Base-by-base conservation (phyloP, 2,329 filamentous ascomycete species). In the Dothiorella sarmentorum region DNA sequence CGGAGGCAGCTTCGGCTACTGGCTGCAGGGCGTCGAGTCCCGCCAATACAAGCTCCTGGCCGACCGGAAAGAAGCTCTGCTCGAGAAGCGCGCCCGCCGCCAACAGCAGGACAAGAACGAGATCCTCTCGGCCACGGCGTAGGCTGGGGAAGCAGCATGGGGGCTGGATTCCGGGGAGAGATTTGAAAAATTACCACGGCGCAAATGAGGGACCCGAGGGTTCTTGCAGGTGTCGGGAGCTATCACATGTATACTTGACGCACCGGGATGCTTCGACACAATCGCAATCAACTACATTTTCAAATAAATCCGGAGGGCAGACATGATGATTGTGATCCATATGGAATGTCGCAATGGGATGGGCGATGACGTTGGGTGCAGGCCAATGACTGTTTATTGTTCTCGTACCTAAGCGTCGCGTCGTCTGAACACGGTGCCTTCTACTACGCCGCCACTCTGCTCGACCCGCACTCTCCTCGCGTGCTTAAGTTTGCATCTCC, bases 1-100 rank as follows among this genome's bases (percentile, higher is more conserved):
- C 63, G 92, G 92, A 67, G 92, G 87, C 67, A 90, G 88, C 77
- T 97, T 97, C 78, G 94, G 94, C 67, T 97, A 97, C 82, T 99
- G 93, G 91, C 80, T 99, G 67, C 87, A 92, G 79, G 90, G 90
- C 63, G 90, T 97, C 59, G 91, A 97, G 75, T 80, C 90, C 69
- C 82, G 86, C 72, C 93, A 97, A 77, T 82, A 87, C 66, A 83
- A 84, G 64, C 83, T 91, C 63, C 79, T 99, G 61, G 79, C 82
- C 64, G 88, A 93, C 71, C 86, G 92, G 71, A 92, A 91, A 80
- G 82, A 89, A 66, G 76, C 81, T 58, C 82, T 99, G 65, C 79
- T 97, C 60, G 92, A 96, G 80, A 97, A 97, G 86, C 83, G 94
- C 73, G 86, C 86, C 73, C 82, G 91, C 75, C 33, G 22, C 27